phyloP scores from a whole-genome alignment of 2,329 filamentous ascomycete species.

The Calonectria hongkongensis region DNA sequence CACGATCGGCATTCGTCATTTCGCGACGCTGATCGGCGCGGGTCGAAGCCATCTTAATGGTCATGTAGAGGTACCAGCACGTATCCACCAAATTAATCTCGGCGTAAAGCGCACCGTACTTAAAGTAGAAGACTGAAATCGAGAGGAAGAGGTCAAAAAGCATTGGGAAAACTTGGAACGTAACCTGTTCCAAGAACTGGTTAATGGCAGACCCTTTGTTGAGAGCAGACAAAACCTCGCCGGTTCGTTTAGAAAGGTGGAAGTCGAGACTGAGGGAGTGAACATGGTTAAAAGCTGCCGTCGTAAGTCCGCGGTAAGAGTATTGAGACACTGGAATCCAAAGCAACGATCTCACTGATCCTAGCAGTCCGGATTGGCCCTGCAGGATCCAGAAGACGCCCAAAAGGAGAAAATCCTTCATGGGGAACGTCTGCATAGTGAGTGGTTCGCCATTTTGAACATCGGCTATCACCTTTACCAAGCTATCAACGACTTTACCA shows the following conservation, averaged over 20 bases:
- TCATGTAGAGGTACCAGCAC: slow-evolving; percentile 97
- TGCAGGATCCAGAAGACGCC: slow-evolving; percentile 89
- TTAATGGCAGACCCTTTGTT: slow-evolving; percentile 98
- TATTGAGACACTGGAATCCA: slow-evolving; percentile 99
- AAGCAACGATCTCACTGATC: slow-evolving; percentile 86
- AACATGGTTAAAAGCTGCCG: slow-evolving; percentile 97
- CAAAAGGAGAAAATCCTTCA: slow-evolving; percentile 60
- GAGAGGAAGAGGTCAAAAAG: slow-evolving; percentile 91
- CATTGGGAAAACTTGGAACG: slow-evolving; percentile 97
- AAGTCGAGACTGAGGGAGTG: slow-evolving; percentile 97
- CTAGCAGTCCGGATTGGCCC: slow-evolving; percentile 90
- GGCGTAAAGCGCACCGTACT: slow-evolving; percentile 83
- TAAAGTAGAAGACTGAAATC: slow-evolving; percentile 83
- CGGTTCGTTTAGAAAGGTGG: slow-evolving; percentile 96
- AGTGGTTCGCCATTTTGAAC: slow-evolving; percentile 63
- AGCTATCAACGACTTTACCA: slow-evolving; percentile 84
- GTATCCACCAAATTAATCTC: slow-evolving; percentile 93
- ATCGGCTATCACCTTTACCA: slow-evolving; percentile 73
- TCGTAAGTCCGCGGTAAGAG: slow-evolving; percentile 94
- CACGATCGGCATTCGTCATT: slow-evolving; percentile 95
- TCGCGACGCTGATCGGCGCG: slow-evolving; percentile 91
- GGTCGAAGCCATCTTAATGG: slow-evolving; percentile 95
- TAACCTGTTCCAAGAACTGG: slow-evolving; percentile 95
- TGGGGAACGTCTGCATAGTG: slow-evolving; percentile 59
- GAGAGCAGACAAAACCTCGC: slow-evolving; percentile 94